A percentile compares a stretch with the other conserved stretches of the same genome.
Conservation (phyloP, 2,329 filamentous ascomycete genomes). For the Penicillium expansum region DNA sequence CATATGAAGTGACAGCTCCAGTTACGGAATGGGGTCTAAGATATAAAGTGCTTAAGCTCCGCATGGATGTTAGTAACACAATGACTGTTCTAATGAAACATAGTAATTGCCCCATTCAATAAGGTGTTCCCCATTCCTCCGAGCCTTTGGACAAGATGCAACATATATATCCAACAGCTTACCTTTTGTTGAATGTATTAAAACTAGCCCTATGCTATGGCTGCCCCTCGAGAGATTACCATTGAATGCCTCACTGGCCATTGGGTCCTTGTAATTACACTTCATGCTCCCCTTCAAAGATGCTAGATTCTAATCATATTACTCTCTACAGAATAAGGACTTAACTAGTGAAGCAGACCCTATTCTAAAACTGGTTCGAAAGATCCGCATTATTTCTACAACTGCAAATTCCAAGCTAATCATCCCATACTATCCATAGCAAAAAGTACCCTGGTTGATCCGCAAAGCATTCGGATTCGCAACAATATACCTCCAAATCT, state of each 20-base stretch:
- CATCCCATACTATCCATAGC: background rate
- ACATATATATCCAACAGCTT: background rate
- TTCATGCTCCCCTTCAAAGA: no score
- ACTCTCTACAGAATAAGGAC: background rate
- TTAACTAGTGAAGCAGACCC: background rate
- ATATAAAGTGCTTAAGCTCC: no score
- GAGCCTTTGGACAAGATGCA: background rate
- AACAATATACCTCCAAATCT: conserved; percentile 2
- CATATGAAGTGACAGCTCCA: no score
- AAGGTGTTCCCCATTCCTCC: background rate
- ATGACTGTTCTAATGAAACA: background rate
- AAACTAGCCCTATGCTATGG: background rate
- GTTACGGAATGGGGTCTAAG: no score
- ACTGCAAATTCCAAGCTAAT: background rate
- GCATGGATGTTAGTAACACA: background rate
- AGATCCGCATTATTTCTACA: background rate
- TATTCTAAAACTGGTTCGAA: background rate
- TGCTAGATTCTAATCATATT: background rate
- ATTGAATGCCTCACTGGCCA: background rate
- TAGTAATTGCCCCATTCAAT: background rate
- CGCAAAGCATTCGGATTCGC: conserved; percentile 4
- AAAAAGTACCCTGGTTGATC: conserved; percentile 1
- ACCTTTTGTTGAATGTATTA: background rate
- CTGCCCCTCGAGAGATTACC: background rate
- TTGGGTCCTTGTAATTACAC: background rate